Conservation (phyloP, 768 basidiomycete species). For the Holtermanniella nyarrowii region DNA sequence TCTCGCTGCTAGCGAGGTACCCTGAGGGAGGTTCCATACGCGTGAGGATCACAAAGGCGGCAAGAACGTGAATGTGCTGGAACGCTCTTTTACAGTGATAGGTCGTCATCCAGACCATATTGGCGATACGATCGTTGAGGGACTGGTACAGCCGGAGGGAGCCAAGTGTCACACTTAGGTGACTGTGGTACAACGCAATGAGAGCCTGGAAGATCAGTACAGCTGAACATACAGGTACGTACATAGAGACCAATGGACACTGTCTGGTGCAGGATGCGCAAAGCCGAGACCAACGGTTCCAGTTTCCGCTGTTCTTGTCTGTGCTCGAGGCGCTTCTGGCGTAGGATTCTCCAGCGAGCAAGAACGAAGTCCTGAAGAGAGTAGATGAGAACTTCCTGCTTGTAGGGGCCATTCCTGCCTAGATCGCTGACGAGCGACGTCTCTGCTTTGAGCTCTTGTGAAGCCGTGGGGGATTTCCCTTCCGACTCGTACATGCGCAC, state of each 20-base stretch:
- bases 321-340: slow-evolving; percentile 46
- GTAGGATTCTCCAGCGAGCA: slow-evolving; percentile 60
- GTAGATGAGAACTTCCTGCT: slow-evolving; percentile 70
- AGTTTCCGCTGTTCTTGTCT: background rate
- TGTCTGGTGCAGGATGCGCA: background rate
- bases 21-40: background rate
- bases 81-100: background rate
- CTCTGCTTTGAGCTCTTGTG: slow-evolving; percentile 26
- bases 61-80: background rate
- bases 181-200: background rate
- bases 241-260: background rate
- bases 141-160: background rate
- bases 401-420: slow-evolving; percentile 62
- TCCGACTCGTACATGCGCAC: background rate
- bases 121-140: background rate
- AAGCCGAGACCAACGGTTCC: background rate
- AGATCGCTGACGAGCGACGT: slow-evolving; percentile 60
- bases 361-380: slow-evolving; percentile 78
- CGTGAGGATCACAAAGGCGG: background rate
- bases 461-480: background rate
- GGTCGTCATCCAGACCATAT: background rate
- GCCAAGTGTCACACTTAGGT: background rate
- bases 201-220: background rate
- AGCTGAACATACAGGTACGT: background rate
- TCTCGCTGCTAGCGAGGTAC: background rate